Evolutionary conservation across 1,284 basidiomycete species (phyloP).

Genomic region (Trametes hirsuta): DNA sequence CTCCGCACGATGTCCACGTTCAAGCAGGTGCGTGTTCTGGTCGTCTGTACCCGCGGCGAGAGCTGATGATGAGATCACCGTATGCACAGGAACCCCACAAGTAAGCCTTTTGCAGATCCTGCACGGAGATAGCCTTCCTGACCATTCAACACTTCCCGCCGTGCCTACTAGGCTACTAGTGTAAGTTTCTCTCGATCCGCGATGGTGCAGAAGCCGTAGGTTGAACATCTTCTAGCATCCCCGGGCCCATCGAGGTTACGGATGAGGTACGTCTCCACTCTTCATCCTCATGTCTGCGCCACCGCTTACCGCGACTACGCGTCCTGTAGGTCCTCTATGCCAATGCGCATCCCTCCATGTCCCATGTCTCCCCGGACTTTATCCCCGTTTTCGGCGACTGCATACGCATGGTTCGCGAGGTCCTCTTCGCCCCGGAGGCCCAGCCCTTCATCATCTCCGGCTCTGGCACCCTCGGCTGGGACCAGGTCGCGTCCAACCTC

Average conservation of each 20-base stretch:
- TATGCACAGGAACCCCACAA: conserved; percentile 60
- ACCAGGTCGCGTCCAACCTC: conserved; percentile 85
- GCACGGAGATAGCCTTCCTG: conserved; percentile 6
- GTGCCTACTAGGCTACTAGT: conserved; percentile 56
- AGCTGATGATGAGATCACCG: not conserved
- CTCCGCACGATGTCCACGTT: conserved; percentile 32
- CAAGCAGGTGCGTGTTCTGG: conserved; percentile 32
- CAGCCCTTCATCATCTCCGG: conserved; percentile 94
- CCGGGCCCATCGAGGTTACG: conserved; percentile 82
- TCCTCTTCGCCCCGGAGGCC: conserved; percentile 74
- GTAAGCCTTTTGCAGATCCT: conserved; percentile 45
- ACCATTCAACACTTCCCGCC: conserved; percentile 9
- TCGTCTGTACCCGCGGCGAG: not conserved
- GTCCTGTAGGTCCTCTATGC: conserved; percentile 65
- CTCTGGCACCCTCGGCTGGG: conserved; percentile 95
- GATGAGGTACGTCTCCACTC: conserved; percentile 61
- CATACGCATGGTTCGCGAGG: conserved; percentile 82
- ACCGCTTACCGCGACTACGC: not conserved
- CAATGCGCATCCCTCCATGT: conserved; percentile 87
- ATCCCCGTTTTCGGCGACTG: conserved; percentile 90
- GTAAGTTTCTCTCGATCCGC: conserved; percentile 43
- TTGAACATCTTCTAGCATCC: conserved; percentile 52
- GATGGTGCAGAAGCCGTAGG: not conserved
- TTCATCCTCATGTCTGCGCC: not conserved
- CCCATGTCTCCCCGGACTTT: conserved; percentile 92